A percentile compares a stretch with the other conserved stretches of the same genome.
Conservation (phyloP, 495 filamentous ascomycete genomes). For the Copromyces sp. region DNA sequence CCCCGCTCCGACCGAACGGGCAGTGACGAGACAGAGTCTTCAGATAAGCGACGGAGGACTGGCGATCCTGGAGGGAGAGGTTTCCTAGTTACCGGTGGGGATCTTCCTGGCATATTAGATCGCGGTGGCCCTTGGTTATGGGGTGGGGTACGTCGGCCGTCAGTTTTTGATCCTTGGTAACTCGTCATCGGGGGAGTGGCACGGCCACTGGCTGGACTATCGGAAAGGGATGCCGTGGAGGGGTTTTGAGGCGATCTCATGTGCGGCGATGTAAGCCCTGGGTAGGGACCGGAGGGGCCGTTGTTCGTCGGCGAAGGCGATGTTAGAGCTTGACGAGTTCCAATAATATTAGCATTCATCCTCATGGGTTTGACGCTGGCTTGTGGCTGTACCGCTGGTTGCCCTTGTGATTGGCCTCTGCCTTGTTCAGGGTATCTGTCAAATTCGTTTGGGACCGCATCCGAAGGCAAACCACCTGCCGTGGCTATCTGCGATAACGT, state of each 20-base stretch:
- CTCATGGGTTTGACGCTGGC: conserved; percentile 30
- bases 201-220: not conserved
- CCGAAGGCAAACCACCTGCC: conserved; percentile 41
- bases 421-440: not conserved
- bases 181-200: conserved; percentile 13
- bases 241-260: conserved; percentile 20
- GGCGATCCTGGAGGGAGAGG: conserved; percentile 46
- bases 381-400: conserved; percentile 38
- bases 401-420: conserved; percentile 13
- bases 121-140: conserved; percentile 13
- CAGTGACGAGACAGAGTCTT: conserved; percentile 15
- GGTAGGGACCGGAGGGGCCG: conserved; percentile 14
- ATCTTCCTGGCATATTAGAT: conserved; percentile 19
- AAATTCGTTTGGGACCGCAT: not conserved
- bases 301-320: conserved; percentile 17
- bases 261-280: conserved; percentile 25
- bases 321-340: conserved; percentile 40
- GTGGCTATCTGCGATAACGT: conserved; percentile 70
- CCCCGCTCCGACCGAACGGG: conserved; percentile 31
- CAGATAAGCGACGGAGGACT: conserved; percentile 25
- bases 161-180: conserved; percentile 20
- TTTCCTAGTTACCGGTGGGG: conserved; percentile 41
- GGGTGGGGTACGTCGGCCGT: conserved; percentile 27
- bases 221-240: conserved; percentile 26
- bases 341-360: conserved; percentile 39